phyloP scores from a whole-genome alignment of 1,284 basidiomycete genomes.

The Pholiota adiposa region DNA sequence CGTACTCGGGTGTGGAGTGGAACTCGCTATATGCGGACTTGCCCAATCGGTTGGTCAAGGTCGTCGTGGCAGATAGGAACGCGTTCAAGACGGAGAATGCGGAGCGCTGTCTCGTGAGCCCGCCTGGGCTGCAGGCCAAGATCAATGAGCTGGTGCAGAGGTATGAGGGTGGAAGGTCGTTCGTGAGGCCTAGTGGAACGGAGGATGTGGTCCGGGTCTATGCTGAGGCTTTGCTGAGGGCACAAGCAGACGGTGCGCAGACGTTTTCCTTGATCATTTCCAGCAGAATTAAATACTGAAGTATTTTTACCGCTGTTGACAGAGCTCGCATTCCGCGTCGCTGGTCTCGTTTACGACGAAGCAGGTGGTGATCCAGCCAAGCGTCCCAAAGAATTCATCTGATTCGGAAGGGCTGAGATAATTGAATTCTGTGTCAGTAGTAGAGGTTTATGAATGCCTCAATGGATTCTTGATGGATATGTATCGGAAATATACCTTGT shows the following conservation, averaged over 20 bases:
- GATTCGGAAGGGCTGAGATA: not conserved
- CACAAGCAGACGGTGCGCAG: constrained; percentile 81
- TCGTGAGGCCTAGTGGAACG: constrained; percentile 97
- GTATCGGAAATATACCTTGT: no score
- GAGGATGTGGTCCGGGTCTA: constrained; percentile 99
- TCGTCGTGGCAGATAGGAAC: constrained; percentile 84
- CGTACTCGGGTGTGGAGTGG: constrained; percentile 89
- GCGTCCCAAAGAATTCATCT: constrained; percentile 71
- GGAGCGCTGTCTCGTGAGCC: constrained; percentile 85
- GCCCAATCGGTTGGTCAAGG: constrained; percentile 97
- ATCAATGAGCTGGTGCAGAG: constrained; percentile 86
- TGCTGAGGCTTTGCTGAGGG: constrained; percentile 83
- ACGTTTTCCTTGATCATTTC: not conserved
- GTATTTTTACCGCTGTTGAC: constrained; percentile 3
- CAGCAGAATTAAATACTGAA: constrained; percentile 1
- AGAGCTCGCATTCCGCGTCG: constrained; percentile 86
- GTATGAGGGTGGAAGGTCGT: constrained; percentile 87
- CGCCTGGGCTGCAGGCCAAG: constrained; percentile 82
- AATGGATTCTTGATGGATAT: no score
- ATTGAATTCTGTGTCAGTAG: not conserved
- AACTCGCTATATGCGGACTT: constrained; percentile 93
- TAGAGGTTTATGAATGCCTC: no score
- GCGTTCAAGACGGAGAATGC: constrained; percentile 94
- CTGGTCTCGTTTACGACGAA: constrained; percentile 82
- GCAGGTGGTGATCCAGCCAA: constrained; percentile 70